Percentiles rank a stretch among this genome's conserved stretches.
phyloP scores from a whole-genome alignment of 257 asterid species.

The Solanum tarapatanum region DNA sequence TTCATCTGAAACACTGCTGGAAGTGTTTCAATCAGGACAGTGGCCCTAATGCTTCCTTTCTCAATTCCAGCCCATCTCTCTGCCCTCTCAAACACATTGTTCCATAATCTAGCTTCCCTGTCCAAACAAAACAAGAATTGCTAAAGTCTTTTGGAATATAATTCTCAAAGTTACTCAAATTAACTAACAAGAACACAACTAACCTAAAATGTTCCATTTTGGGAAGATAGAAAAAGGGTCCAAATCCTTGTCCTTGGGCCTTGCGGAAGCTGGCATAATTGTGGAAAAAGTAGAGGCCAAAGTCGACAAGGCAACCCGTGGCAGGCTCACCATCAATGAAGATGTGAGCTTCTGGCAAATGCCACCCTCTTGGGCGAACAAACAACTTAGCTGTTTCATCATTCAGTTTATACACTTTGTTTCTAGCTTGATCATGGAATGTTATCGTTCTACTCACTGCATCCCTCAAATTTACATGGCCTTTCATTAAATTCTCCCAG shows the following conservation, averaged over 20 bases:
- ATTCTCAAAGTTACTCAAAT: background rate
- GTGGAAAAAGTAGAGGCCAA: slow-evolving; percentile 90
- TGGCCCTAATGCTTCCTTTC: slow-evolving; percentile 89
- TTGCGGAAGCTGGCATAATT: slow-evolving; percentile 50
- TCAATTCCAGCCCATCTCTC: slow-evolving; percentile 63
- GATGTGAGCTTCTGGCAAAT: slow-evolving; percentile 83
- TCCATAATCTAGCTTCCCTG: slow-evolving; percentile 96
- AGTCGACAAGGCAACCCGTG: slow-evolving; percentile 67
- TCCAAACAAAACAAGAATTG: background rate
- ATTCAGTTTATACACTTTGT: slow-evolving; percentile 63
- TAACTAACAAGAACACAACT: background rate
- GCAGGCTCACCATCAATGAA: slow-evolving; percentile 88
- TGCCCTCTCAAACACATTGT: slow-evolving; percentile 61
- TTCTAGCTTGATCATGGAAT: slow-evolving; percentile 63
- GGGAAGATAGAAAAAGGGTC: slow-evolving; percentile 93
- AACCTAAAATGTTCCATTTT: slow-evolving; percentile 92
- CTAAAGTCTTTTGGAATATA: background rate
- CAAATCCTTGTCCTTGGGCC: slow-evolving; percentile 65
- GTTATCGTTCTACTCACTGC: slow-evolving; percentile 77
- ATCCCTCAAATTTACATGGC: slow-evolving; percentile 76
- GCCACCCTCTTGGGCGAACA: slow-evolving; percentile 99
- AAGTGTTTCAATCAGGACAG: slow-evolving; percentile 85
- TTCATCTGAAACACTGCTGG: slow-evolving; percentile 97
- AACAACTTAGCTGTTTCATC: slow-evolving; percentile 73
- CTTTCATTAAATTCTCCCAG: slow-evolving; percentile 84